These are phyloP conservation scores for Cutaneotrichosporon sp. DNA, from an alignment of 1,284 basidiomycete species.

Conservation along the genomic window DNA sequence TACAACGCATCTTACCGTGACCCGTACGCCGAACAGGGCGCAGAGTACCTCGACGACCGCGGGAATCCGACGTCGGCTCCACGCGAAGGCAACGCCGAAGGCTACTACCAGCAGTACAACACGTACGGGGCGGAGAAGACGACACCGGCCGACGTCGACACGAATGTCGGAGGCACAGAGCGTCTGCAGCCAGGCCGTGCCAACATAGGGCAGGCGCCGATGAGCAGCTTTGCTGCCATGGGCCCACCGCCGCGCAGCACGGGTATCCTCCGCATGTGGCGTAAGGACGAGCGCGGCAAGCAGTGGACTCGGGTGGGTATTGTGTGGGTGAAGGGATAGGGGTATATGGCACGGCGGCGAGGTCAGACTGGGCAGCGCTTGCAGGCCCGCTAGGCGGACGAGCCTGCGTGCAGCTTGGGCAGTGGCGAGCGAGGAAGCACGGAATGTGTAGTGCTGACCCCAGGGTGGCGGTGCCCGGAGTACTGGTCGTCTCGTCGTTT, in stretches of 20 bases:
- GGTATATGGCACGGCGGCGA: too few species aligned
- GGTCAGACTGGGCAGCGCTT: not conserved
- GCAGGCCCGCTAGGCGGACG: not conserved
- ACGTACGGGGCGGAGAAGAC: conserved; percentile 33
- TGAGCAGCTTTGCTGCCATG: conserved; percentile 40
- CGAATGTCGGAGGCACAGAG: conserved; percentile 21
- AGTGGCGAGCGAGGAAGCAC: not conserved
- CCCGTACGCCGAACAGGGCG: conserved; percentile 20
- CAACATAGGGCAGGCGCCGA: conserved; percentile 21
- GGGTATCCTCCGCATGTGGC: conserved; percentile 52
- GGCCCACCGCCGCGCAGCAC: conserved; percentile 52
- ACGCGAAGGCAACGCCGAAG: not conserved
- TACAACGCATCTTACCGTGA: conserved; percentile 22
- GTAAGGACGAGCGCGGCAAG: conserved; percentile 52
- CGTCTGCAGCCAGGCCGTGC: conserved; percentile 39
- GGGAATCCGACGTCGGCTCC: conserved; percentile 6
- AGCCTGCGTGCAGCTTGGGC: not conserved
- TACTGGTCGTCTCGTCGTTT: conserved; percentile 49
- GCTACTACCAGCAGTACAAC: conserved; percentile 12
- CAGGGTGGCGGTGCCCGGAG: conserved; percentile 48
- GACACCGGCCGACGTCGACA: conserved; percentile 8
- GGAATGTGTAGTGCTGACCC: conserved; percentile 13
- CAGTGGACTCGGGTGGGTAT: conserved; percentile 50
- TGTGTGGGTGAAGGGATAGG: not conserved
- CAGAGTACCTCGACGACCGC: conserved; percentile 21